Evolutionary conservation across 768 basidiomycete genomes (phyloP).

Genomic region (Coprinellus aureogranulatus): DNA sequence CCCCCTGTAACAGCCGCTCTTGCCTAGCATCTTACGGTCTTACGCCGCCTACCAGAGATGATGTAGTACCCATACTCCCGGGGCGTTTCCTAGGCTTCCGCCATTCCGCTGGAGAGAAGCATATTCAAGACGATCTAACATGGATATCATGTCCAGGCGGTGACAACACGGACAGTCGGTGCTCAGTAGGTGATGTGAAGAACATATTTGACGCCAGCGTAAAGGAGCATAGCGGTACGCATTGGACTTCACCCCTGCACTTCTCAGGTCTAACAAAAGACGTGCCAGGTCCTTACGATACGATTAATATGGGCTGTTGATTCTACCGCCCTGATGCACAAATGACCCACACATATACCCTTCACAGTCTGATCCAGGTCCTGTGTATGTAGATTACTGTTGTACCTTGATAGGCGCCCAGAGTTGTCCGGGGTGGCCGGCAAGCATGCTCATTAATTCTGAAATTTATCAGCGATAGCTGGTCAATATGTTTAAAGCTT

Average conservation of each 20-base stretch:
- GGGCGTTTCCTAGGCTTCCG: constrained; percentile 38
- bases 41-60: constrained; percentile 17
- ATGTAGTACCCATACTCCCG: constrained; percentile 31
- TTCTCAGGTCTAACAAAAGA: background rate
- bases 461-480: too few relatives aligned
- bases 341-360: too few relatives aligned
- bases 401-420: too few relatives aligned
- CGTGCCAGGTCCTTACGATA: constrained; percentile 8
- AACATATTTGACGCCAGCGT: constrained; percentile 21
- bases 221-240: constrained; percentile 23
- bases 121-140: constrained; percentile 29
- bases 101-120: constrained; percentile 41
- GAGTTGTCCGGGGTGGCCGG: too few relatives aligned
- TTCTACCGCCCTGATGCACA: background rate
- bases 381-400: background rate
- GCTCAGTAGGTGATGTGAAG: constrained; percentile 21
- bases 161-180: constrained; percentile 23
- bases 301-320: constrained; percentile 4
- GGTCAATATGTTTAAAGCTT: too few relatives aligned
- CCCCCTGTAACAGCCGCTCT: background rate
- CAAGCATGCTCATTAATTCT: too few relatives aligned
- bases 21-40: background rate
- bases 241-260: background rate
- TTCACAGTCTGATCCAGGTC: background rate
- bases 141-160: constrained; percentile 29